Evolutionary conservation across 2,329 filamentous ascomycete species (phyloP), one percentile per base, ranked within the genome.

Genomic region (Fusarium mangiferae): DNA sequence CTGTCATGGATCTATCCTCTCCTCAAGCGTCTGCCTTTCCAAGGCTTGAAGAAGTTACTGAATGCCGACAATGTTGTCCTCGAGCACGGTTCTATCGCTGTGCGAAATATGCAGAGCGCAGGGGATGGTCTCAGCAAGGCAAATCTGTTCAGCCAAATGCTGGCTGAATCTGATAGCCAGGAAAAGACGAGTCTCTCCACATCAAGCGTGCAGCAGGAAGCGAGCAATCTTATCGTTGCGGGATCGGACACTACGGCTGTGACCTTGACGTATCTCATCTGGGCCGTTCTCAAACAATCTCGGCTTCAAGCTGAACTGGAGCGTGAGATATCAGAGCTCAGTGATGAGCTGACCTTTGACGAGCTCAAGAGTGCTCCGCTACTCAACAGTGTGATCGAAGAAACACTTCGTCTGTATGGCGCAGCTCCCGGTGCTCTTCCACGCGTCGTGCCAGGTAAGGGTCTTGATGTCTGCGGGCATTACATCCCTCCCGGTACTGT

Each of bases 361-460:
- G 64, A 74, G 4, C 41, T 74, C 0, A 65, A 72, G 35, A 58
- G 12, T 13, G 46, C 66, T 0, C 67, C 61, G 0, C 56, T 75
- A 0, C 38, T 75, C 0, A 73, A 72, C 3, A 73, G 66, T 18
- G 52, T 75, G 0, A 65, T 75, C 5, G 62, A 71, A 15, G 73
- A 75, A 12, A 68, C 70, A 0, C 33, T 75, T 3, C 30, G 73
- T 4, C 28, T 75, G 0, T 75, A 75, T 14, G 73, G 73, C 0
- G 73, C 73, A 3, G 73, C 73, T 1, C 70, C 70, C 10, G 73
- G 70, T 17, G 55, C 52, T 5, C 28, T 72, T 7, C 73, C 73
- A 0, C 56, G 73, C 0, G 35, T 49, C 2, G 73, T 72, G 1
- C 73, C 73, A 1, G 30, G 35, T 0, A 61, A 62, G 6, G 68